A percentile compares a stretch with the other conserved stretches of the same genome.
Conservation (phyloP, 2,329 filamentous ascomycete genomes). For the Xylariales sp. region DNA sequence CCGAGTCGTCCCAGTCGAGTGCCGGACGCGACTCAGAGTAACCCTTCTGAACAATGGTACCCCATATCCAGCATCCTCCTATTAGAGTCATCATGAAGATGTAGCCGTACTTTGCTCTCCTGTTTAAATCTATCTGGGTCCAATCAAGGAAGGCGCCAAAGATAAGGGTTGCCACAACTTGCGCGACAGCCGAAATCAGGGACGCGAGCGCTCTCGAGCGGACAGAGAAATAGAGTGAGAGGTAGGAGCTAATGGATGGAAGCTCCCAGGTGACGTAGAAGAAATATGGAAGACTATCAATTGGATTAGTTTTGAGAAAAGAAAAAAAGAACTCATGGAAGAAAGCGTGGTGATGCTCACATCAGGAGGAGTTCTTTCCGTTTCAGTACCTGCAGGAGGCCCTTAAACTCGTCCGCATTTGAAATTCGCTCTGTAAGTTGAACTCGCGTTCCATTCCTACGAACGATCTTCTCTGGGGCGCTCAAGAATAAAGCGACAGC, state of each 20-base stretch:
- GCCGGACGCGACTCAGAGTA: conserved; percentile 19
- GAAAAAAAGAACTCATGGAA: no score
- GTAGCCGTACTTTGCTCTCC: conserved; percentile 16
- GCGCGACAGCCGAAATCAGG: conserved; percentile 18
- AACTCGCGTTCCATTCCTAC: conserved; percentile 7
- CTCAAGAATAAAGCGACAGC: background rate
- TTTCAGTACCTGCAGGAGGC: conserved; percentile 2
- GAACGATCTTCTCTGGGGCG: conserved; percentile 3
- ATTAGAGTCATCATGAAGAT: conserved; percentile 19
- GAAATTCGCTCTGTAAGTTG: conserved; percentile 7
- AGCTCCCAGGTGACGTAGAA: conserved; percentile 16
- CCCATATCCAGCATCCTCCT: conserved; percentile 24
- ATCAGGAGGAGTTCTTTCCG: conserved; percentile 4
- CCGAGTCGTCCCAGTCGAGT: conserved; percentile 20
- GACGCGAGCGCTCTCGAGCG: conserved; percentile 15
- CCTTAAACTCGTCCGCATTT: conserved; percentile 10
- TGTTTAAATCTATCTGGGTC: conserved; percentile 13
- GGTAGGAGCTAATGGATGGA: conserved; percentile 13
- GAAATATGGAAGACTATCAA: conserved; percentile 15
- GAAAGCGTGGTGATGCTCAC: no score
- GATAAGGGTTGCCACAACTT: conserved; percentile 17
- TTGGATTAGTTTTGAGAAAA: no score
- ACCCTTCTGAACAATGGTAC: conserved; percentile 20
- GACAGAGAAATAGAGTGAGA: conserved; percentile 17
- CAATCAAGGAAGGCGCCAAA: conserved; percentile 23